Evolutionary conservation across 108 stramenopile species (phyloP).

Genomic region (Skeletonema potamos): DNA sequence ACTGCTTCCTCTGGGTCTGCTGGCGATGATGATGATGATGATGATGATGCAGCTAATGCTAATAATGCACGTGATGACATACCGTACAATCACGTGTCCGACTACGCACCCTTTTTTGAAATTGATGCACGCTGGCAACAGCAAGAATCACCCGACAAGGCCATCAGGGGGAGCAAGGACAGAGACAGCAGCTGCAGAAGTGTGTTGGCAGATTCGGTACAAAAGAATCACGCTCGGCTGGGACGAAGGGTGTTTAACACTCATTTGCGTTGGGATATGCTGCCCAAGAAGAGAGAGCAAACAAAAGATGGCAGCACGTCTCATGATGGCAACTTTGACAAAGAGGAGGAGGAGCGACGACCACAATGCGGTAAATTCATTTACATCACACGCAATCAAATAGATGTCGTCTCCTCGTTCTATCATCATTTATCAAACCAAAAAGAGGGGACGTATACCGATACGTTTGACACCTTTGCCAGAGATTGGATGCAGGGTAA

Average conservation of each 20-base stretch:
- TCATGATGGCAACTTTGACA: background rate
- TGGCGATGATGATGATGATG: too few species aligned
- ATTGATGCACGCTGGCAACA: conserved; percentile 61
- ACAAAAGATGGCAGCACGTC: background rate
- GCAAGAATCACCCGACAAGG: background rate
- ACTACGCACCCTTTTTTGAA: conserved; percentile 75
- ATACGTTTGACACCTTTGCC: conserved; percentile 38
- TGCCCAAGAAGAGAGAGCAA: conserved; percentile 46
- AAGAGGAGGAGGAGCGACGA: conserved; percentile 9
- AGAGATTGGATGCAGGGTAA: conserved; percentile 56
- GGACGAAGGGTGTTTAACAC: conserved; percentile 68
- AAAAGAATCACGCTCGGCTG: conserved; percentile 29
- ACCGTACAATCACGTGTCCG: conserved; percentile 51
- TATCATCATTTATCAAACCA: conserved; percentile 76
- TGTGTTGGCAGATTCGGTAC: conserved; percentile 10
- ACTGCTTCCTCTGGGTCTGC: too few species aligned
- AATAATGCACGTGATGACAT: background rate
- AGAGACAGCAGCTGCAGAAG: too few species aligned
- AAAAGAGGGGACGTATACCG: conserved; percentile 48
- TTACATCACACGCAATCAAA: conserved; percentile 60
- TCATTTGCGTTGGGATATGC: conserved; percentile 63
- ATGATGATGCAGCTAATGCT: too few species aligned
- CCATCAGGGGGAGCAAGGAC: too few species aligned
- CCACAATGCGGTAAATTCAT: conserved; percentile 49
- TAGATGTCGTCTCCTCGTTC: conserved; percentile 62